These are phyloP conservation scores for Alternaria sp. DNA, from an alignment of 2,329 filamentous ascomycete species.

Conservation along the genomic window DNA sequence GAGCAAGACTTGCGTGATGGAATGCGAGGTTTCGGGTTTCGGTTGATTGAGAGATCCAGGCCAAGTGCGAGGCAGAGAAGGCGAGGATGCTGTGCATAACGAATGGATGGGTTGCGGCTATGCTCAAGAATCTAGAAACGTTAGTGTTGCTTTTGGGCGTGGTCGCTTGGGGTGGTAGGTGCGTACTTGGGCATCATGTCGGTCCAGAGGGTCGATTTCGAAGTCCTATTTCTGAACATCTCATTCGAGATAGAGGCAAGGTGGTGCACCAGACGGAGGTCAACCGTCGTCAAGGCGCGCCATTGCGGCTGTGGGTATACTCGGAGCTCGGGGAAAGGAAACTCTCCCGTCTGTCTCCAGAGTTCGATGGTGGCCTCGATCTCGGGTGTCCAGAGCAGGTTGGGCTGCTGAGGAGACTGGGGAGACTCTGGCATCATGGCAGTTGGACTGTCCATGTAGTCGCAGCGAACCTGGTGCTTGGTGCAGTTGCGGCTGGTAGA, in stretches of 20 bases:
- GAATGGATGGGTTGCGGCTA: slow-evolving; percentile 81
- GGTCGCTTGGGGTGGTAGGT: slow-evolving; percentile 20
- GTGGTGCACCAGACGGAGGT: slow-evolving; percentile 89
- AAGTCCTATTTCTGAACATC: slow-evolving; percentile 76
- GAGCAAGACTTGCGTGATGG: slow-evolving; percentile 82
- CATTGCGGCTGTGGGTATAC: slow-evolving; percentile 78
- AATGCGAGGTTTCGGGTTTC: slow-evolving; percentile 88
- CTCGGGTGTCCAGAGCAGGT: slow-evolving; percentile 84
- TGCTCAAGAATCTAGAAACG: slow-evolving; percentile 72
- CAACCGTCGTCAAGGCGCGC: slow-evolving; percentile 74
- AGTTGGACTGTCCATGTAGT: slow-evolving; percentile 87
- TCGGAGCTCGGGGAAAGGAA: slow-evolving; percentile 82
- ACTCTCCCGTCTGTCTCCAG: slow-evolving; percentile 84
- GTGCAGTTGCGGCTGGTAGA: slow-evolving; percentile 86
- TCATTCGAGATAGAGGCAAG: slow-evolving; percentile 85
- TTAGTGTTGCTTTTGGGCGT: slow-evolving; percentile 29
- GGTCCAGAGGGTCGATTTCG: slow-evolving; percentile 90
- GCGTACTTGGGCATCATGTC: slow-evolving; percentile 89
- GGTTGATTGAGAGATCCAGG: slow-evolving; percentile 84
- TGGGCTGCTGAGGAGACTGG: slow-evolving; percentile 59
- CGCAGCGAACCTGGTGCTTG: slow-evolving; percentile 97
- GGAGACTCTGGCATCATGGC: slow-evolving; percentile 64
- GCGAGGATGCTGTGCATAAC: slow-evolving; percentile 94
- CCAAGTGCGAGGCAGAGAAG: slow-evolving; percentile 93
- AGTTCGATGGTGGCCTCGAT: slow-evolving; percentile 80